These are phyloP conservation scores for Anisodus acutangulus DNA, from an alignment of 257 asterid species.

Conservation along the genomic window DNA sequence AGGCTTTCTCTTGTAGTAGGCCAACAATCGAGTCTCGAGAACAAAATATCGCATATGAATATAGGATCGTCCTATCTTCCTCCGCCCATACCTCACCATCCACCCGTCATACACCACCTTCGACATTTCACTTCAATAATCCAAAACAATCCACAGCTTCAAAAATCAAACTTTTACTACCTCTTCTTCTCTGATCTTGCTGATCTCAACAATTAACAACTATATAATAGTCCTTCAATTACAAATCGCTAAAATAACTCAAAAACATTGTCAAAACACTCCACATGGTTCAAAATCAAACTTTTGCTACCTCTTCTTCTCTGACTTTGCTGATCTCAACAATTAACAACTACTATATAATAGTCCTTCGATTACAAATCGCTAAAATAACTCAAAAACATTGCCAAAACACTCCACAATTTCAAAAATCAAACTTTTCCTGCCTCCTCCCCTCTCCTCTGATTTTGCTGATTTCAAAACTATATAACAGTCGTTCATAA, in stretches of 20 bases:
- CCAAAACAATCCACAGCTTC: not conserved
- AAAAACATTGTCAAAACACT: too few species aligned
- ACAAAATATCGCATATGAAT: constrained; percentile 93
- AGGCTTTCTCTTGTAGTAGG: constrained; percentile 92
- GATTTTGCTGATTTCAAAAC: not conserved
- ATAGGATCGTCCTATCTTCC: constrained; percentile 85
- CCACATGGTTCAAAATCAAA: not conserved
- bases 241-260: not conserved
- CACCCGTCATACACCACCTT: constrained; percentile 90
- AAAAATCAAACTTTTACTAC: not conserved
- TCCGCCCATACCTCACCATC: constrained; percentile 96
- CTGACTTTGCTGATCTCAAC: not conserved
- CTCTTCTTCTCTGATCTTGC: not conserved
- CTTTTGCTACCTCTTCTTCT: not conserved
- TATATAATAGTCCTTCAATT: not conserved
- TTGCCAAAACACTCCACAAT: too few species aligned
- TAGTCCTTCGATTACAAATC: not conserved
- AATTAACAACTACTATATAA: not conserved
- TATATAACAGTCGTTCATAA: not conserved
- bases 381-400: not conserved
- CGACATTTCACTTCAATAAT: constrained; percentile 44
- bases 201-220: not conserved
- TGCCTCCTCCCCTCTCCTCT: too few species aligned
- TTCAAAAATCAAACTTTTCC: not conserved
- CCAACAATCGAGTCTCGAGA: constrained; percentile 73